Evolutionary conservation across 768 basidiomycete genomes (phyloP).

Genomic region (Suillus luteus): DNA sequence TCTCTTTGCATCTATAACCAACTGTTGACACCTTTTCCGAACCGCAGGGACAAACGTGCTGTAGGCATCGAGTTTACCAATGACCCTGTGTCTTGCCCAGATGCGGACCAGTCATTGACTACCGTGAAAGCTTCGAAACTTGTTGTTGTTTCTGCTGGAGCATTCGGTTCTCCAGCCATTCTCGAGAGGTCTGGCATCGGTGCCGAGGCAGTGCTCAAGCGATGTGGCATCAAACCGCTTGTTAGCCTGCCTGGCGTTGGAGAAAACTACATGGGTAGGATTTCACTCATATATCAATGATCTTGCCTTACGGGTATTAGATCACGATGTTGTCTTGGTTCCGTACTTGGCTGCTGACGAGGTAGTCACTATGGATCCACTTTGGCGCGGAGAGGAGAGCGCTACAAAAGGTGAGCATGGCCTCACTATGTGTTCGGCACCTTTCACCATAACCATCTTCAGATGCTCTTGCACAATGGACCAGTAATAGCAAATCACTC

Average conservation of each 20-base stretch:
- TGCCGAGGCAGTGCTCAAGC: slow-evolving; percentile 45
- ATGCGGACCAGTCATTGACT: slow-evolving; percentile 25
- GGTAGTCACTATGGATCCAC: slow-evolving; percentile 49
- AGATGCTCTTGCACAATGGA: slow-evolving; percentile 39
- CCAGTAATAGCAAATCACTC: slow-evolving; percentile 45
- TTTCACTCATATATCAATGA: not conserved
- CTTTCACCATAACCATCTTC: slow-evolving; percentile 13
- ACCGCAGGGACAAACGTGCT: slow-evolving; percentile 31
- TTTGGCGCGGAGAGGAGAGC: slow-evolving; percentile 43
- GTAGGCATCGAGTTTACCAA: slow-evolving; percentile 56
- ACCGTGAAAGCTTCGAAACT: slow-evolving; percentile 42
- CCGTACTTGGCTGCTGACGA: slow-evolving; percentile 46
- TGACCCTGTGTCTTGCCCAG: slow-evolving; percentile 22
- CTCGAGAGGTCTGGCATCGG: slow-evolving; percentile 73
- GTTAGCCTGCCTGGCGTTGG: slow-evolving; percentile 77
- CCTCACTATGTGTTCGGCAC: slow-evolving; percentile 15
- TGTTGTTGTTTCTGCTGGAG: slow-evolving; percentile 52
- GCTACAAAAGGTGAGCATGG: slow-evolving; percentile 42
- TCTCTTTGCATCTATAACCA: not conserved
- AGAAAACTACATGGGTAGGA: slow-evolving; percentile 58
- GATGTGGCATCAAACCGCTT: slow-evolving; percentile 47
- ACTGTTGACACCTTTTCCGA: not conserved
- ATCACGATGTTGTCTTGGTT: slow-evolving; percentile 33
- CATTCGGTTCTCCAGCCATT: slow-evolving; percentile 58
- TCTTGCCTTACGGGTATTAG: slow-evolving; percentile 9